Percentiles rank a stretch among this genome's conserved stretches.
phyloP scores from a whole-genome alignment of 1,139 yeast species.

The Casaregolazyma suthepensis region DNA sequence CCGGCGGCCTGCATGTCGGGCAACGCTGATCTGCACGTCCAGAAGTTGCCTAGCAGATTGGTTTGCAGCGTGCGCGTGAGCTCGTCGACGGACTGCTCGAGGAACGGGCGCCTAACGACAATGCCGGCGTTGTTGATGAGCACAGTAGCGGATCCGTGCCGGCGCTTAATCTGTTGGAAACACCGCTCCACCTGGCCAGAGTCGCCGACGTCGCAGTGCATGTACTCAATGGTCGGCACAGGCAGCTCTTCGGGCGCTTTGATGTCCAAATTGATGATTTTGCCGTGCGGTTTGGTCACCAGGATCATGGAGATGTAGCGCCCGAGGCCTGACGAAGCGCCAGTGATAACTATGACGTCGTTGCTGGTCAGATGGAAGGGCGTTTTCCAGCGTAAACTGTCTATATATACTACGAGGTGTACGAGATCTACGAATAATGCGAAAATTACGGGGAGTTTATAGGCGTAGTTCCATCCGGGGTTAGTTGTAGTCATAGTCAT shows the following conservation, averaged over 20 bases:
- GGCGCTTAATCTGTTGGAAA: constrained; percentile 30
- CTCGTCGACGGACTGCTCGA: constrained; percentile 32
- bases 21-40: constrained; percentile 43
- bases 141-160: constrained; percentile 41
- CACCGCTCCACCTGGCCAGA: constrained; percentile 32
- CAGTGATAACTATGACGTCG: constrained; percentile 50
- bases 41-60: constrained; percentile 53
- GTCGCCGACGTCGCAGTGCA: constrained; percentile 48
- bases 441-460: constrained; percentile 5
- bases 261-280: constrained; percentile 46
- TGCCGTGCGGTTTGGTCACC: constrained; percentile 30
- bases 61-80: constrained; percentile 40
- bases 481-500: background rate
- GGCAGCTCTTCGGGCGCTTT: constrained; percentile 10
- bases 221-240: constrained; percentile 31
- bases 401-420: constrained; percentile 12
- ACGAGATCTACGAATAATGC: constrained; percentile 14
- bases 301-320: constrained; percentile 38
- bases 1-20: constrained; percentile 25
- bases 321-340: constrained; percentile 63
- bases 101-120: constrained; percentile 38
- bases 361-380: constrained; percentile 13
- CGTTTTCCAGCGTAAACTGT: constrained; percentile 15
- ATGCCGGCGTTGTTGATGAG: constrained; percentile 74
- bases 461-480: background rate